These are phyloP conservation scores for Tulasnella sp. DNA, from an alignment of 768 basidiomycete species.

Conservation along the genomic window DNA sequence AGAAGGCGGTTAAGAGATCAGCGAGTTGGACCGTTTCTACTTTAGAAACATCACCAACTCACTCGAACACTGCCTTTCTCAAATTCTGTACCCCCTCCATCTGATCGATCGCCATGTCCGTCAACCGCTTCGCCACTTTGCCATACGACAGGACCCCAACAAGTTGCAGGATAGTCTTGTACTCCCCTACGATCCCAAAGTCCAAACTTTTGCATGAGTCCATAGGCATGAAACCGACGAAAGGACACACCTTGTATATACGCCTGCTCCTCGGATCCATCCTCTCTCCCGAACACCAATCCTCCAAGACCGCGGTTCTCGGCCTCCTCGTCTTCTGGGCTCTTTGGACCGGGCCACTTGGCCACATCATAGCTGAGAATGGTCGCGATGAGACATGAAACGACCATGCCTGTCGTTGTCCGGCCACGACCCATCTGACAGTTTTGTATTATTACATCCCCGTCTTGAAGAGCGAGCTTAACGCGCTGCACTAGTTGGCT, in stretches of 20 bases:
- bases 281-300: slow-evolving; percentile 48
- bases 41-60: slow-evolving; percentile 26
- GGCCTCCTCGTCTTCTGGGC: slow-evolving; percentile 14
- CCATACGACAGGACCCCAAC: slow-evolving; percentile 87
- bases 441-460: slow-evolving; percentile 80
- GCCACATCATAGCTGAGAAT: slow-evolving; percentile 31
- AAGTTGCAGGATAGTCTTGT: slow-evolving; percentile 91
- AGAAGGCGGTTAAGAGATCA: neutral
- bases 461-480: slow-evolving; percentile 36
- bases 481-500: slow-evolving; percentile 69
- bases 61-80: slow-evolving; percentile 92
- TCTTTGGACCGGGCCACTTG: slow-evolving; percentile 15
- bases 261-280: slow-evolving; percentile 79
- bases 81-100: slow-evolving; percentile 95
- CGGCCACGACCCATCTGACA: slow-evolving; percentile 78
- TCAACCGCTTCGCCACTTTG: slow-evolving; percentile 81
- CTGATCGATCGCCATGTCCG: slow-evolving; percentile 79
- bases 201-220: neutral
- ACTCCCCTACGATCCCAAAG: slow-evolving; percentile 68
- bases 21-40: neutral
- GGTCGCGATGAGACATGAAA: slow-evolving; percentile 75
- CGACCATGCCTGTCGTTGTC: slow-evolving; percentile 95
- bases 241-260: slow-evolving; percentile 62
- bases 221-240: neutral
- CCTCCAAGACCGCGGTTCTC: slow-evolving; percentile 2